Evolutionary conservation across 2,329 filamentous ascomycete genomes (phyloP), one percentile per base, ranked within the genome.

Genomic region (Cladosporium sp.): DNA sequence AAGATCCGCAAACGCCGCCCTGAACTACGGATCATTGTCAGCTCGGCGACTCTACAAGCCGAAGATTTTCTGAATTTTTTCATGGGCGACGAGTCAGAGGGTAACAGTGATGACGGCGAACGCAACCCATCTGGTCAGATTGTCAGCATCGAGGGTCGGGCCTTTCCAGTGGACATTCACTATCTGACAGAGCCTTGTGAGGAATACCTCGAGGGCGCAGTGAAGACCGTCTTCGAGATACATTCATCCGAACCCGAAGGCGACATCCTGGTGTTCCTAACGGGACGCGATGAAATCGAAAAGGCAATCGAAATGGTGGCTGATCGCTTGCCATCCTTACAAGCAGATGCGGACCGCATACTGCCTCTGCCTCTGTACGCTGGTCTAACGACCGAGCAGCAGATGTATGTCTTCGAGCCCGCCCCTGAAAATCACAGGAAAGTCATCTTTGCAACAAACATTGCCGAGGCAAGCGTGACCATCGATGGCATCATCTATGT

Each of bases 381-480:
- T 4, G 93, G 92, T 2, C 78, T 97, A 5, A 83, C 89, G 2
- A 89, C 86, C 7, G 91, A 96, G 57, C 85, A 96, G 63, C 93
- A 97, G 65, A 92, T 96, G 83, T 91, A 91, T 58, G 86, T 97
- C 36, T 97, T 97, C 65, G 89, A 96, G 61, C 83, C 86, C 48
- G 75, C 90, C 2, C 83, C 88, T 0, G 84, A 88, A 54, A 85
- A 91, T 53, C 91, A 85, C 1, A 81, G 93, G 37, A 97, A 97
- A 65, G 87, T 96, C 34, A 88, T 99, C 30, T 85, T 96, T 58
- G 86, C 89, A 3, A 97, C 93, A 52, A 97, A 97, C 65, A 96
- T 97, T 57, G 90, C 93, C 11, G 93, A 99, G 73, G 92, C 93
- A 4, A 96, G 89, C 1, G 86, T 99, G 38, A 97, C 93, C 13